phyloP scores from a whole-genome alignment of 129 eudicot genomes.

The Dittrichia graveolens region DNA sequence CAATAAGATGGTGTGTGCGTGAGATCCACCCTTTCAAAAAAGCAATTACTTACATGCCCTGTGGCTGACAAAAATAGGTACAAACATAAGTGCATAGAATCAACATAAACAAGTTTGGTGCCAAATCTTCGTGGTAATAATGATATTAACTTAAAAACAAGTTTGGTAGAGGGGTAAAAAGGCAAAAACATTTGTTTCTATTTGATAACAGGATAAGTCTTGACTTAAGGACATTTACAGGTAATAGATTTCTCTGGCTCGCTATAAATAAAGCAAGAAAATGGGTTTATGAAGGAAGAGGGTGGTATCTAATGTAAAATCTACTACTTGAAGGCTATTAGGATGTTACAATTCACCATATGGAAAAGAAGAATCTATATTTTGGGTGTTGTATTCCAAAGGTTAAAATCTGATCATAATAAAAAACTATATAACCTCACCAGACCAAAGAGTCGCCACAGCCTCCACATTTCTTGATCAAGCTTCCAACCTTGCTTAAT shows the following conservation, averaged over 20 bases:
- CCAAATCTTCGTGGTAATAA: too few species aligned
- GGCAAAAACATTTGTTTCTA: slow-evolving; percentile 14
- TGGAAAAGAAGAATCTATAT: slow-evolving; percentile 35
- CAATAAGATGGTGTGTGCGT: too few species aligned
- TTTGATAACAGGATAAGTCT: slow-evolving; percentile 25
- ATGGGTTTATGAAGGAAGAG: not conserved
- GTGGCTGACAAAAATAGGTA: too few species aligned
- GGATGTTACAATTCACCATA: slow-evolving; percentile 39
- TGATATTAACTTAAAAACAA: too few species aligned
- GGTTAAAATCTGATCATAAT: slow-evolving; percentile 1
- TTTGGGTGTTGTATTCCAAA: slow-evolving; percentile 26
- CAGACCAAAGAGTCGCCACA: slow-evolving; percentile 25
- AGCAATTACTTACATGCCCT: too few species aligned
- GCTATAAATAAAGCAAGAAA: slow-evolving; percentile 21
- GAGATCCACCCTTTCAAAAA: too few species aligned
- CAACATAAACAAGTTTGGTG: too few species aligned
- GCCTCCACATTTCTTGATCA: slow-evolving; percentile 16
- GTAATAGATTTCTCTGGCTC: slow-evolving; percentile 18
- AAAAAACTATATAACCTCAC: slow-evolving; percentile 30
- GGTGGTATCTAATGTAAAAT: slow-evolving; percentile 21
- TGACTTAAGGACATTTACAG: slow-evolving; percentile 32
- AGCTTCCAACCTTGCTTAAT: slow-evolving; percentile 8
- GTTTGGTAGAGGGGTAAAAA: not conserved
- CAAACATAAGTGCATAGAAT: too few species aligned
- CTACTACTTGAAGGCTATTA: slow-evolving; percentile 31